These are phyloP conservation scores for Lichtheimia ornata DNA, from an alignment of 371 early-diverging fungal species.

Conservation along the genomic window DNA sequence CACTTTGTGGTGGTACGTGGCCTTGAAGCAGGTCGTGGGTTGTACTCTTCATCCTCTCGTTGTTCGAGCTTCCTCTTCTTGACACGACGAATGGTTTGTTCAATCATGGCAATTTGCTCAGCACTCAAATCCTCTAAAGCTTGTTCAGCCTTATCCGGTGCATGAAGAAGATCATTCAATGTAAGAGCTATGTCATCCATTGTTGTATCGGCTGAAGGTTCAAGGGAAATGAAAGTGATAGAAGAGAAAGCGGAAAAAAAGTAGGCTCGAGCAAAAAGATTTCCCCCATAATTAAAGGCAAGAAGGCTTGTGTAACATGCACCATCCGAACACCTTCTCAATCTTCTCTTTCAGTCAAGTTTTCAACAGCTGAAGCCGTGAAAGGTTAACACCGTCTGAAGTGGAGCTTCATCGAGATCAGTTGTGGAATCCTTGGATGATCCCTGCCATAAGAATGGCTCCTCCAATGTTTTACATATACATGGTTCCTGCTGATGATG, in stretches of 20 bases:
- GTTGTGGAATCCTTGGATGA: background rate
- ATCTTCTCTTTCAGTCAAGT: too few species aligned
- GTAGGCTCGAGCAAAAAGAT: background rate
- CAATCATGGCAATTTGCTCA: conserved; percentile 42
- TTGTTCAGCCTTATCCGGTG: conserved; percentile 40
- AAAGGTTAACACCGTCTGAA: too few species aligned
- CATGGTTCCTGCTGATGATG: background rate
- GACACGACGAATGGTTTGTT: conserved; percentile 36
- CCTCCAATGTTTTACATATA: too few species aligned
- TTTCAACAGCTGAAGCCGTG: too few species aligned
- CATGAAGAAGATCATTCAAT: conserved; percentile 34
- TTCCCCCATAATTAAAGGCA: too few species aligned
- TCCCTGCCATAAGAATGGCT: too few species aligned
- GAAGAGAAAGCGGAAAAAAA: background rate
- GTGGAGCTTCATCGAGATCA: too few species aligned
- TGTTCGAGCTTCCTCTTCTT: conserved; percentile 43
- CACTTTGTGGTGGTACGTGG: conserved; percentile 10
- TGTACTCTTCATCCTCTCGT: conserved; percentile 5
- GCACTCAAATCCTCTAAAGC: conserved; percentile 34
- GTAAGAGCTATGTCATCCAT: background rate
- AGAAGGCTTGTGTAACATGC: too few species aligned
- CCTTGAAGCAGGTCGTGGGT: background rate
- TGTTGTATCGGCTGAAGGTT: background rate
- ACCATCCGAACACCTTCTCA: too few species aligned
- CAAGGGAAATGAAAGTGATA: background rate